These are phyloP conservation scores for Russula abietina DNA, from an alignment of 768 basidiomycete genomes.

Conservation along the genomic window DNA sequence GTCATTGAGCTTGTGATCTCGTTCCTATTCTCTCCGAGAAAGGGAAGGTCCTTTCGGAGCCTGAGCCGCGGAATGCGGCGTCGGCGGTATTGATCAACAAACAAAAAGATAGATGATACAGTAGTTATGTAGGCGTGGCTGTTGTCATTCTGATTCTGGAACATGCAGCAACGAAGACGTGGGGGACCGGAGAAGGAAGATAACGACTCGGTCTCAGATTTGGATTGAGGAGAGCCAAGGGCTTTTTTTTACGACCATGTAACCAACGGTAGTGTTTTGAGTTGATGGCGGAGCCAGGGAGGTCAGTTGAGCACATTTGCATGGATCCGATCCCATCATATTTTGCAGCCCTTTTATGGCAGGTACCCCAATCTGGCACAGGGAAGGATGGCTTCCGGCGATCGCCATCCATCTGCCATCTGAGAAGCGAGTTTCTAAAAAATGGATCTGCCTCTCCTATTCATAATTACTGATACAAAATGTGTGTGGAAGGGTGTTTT, in stretches of 20 bases:
- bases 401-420: constrained; percentile 13
- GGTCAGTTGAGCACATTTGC: not conserved
- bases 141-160: constrained; percentile 2
- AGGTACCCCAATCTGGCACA: constrained; percentile 9
- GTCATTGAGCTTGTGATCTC: not conserved
- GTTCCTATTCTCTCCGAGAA: not conserved
- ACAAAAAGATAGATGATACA: not conserved
- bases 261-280: not conserved
- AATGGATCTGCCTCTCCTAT: not conserved
- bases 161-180: not conserved
- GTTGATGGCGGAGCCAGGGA: not conserved
- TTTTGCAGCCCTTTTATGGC: constrained; percentile 7
- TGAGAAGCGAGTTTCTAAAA: not conserved
- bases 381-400: constrained; percentile 16
- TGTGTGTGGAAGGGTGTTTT: not conserved
- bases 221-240: not conserved
- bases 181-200: no score
- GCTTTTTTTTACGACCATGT: no score
- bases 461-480: not conserved
- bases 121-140: constrained; percentile 2
- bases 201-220: not conserved
- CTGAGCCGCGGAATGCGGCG: constrained; percentile 16
- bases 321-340: constrained; percentile 11
- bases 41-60: constrained; percentile 2
- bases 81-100: constrained; percentile 11